Evolutionary conservation across 768 basidiomycete genomes (phyloP).

Genomic region (Crucibulum laeve): DNA sequence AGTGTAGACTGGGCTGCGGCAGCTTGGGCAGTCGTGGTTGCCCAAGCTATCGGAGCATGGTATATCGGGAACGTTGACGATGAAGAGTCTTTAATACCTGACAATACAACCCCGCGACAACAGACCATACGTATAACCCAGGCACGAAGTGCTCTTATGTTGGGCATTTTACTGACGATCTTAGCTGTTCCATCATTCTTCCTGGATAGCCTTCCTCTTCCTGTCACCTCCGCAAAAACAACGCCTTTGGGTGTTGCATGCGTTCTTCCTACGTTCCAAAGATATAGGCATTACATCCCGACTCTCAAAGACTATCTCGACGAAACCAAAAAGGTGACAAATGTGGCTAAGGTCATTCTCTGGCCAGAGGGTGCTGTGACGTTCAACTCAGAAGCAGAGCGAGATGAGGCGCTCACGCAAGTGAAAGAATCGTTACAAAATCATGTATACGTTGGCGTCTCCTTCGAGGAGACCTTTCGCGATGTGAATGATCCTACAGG

Average conservation of each 20-base stretch:
- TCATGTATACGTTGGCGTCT: slow-evolving; percentile 55
- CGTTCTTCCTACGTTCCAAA: slow-evolving; percentile 48
- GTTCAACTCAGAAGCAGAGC: slow-evolving; percentile 51
- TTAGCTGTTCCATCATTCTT: slow-evolving; percentile 58
- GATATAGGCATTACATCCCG: slow-evolving; percentile 34
- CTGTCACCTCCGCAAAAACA: slow-evolving; percentile 29
- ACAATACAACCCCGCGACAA: slow-evolving; percentile 7
- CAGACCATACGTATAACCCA: not conserved
- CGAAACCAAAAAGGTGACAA: slow-evolving; percentile 45
- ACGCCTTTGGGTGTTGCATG: slow-evolving; percentile 67
- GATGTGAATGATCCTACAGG: slow-evolving; percentile 32
- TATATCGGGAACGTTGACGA: slow-evolving; percentile 41
- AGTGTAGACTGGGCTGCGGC: slow-evolving; percentile 71
- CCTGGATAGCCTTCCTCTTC: slow-evolving; percentile 32
- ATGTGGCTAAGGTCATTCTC: slow-evolving; percentile 51
- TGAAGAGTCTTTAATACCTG: slow-evolving; percentile 1
- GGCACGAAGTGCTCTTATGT: not conserved
- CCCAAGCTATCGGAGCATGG: slow-evolving; percentile 51
- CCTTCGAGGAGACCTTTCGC: slow-evolving; percentile 59
- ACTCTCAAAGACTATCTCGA: slow-evolving; percentile 57
- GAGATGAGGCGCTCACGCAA: slow-evolving; percentile 39
- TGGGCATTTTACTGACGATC: not conserved
- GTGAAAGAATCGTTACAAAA: slow-evolving; percentile 30
- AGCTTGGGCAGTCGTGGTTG: slow-evolving; percentile 69
- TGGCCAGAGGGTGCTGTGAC: slow-evolving; percentile 82